phyloP scores from a whole-genome alignment of 1,139 yeast genomes.

The Suhomyces yuchorum region DNA sequence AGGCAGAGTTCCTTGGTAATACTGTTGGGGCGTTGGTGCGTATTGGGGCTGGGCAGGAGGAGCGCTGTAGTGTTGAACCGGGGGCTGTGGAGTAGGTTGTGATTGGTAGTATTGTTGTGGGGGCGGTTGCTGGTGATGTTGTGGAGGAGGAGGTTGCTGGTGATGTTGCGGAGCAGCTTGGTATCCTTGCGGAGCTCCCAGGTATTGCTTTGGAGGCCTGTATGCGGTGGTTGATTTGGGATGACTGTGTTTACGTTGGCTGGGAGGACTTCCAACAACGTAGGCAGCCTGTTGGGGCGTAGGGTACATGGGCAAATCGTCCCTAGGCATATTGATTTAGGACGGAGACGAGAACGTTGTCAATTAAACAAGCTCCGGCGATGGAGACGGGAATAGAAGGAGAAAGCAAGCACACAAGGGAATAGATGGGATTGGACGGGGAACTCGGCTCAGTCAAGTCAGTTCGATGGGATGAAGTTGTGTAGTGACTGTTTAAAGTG shows the following conservation, averaged over 20 bases:
- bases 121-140: conserved; percentile 10
- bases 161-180: conserved; percentile 14
- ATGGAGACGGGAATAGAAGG: not conserved
- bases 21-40: conserved; percentile 21
- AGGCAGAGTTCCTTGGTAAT: conserved; percentile 16
- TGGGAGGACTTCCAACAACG: conserved; percentile 26
- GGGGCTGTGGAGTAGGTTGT: conserved; percentile 20
- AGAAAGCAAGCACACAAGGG: not conserved
- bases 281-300: conserved; percentile 52
- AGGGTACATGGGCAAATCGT: conserved; percentile 51
- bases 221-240: conserved; percentile 19
- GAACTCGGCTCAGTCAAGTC: not conserved
- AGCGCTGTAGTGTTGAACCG: conserved; percentile 10
- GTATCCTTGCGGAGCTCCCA: conserved; percentile 19
- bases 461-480: not conserved
- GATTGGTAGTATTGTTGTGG: conserved; percentile 19
- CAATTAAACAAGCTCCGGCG: not conserved
- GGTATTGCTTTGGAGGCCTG: conserved; percentile 22
- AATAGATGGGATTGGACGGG: not conserved
- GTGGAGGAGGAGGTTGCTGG: conserved; percentile 13
- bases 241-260: conserved; percentile 20
- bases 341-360: not conserved
- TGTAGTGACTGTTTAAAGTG: not conserved
- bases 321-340: conserved; percentile 26
- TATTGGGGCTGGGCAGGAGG: conserved; percentile 16